Evolutionary conservation across 1,284 basidiomycete species (phyloP).

Genomic region (Tremellales sp.): DNA sequence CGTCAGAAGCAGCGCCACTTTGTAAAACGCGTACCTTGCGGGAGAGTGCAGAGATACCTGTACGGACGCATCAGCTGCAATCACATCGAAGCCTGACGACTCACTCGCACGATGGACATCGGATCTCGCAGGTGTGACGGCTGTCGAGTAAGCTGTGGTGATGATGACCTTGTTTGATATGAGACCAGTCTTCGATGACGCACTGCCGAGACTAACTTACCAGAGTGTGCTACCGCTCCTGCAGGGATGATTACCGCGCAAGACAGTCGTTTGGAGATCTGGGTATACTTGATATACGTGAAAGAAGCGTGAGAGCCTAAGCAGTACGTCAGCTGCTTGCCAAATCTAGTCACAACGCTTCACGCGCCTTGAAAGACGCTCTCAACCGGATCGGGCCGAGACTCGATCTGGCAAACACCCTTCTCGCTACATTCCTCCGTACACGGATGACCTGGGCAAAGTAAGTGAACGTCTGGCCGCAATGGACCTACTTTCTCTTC

Average conservation of each 20-base stretch:
- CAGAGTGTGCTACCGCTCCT: slow-evolving; percentile 51
- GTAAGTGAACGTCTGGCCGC: too few relatives aligned
- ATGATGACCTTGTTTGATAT: slow-evolving; percentile 46
- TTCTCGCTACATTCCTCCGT: slow-evolving; percentile 48
- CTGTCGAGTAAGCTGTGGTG: slow-evolving; percentile 50
- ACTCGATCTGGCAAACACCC: slow-evolving; percentile 60
- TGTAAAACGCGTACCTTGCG: slow-evolving; percentile 53
- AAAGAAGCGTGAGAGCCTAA: slow-evolving; percentile 53
- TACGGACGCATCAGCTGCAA: too few relatives aligned
- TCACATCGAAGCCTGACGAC: background rate
- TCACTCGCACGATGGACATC: slow-evolving; percentile 33
- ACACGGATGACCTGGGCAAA: slow-evolving; percentile 56
- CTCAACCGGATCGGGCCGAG: slow-evolving; percentile 57
- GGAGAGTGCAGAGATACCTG: slow-evolving; percentile 59
- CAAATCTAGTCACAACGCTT: too few relatives aligned
- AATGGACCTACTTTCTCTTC: too few relatives aligned
- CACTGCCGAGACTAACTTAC: slow-evolving; percentile 19
- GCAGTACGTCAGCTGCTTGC: background rate
- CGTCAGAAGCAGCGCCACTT: background rate
- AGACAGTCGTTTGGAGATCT: slow-evolving; percentile 52
- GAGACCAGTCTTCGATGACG: background rate
- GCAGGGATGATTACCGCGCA: slow-evolving; percentile 54
- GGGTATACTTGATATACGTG: slow-evolving; percentile 52
- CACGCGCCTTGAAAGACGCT: slow-evolving; percentile 51
- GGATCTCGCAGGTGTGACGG: slow-evolving; percentile 56